Evolutionary conservation across 345 rosid genomes (phyloP), one percentile per base, ranked within the genome.

Genomic region (Brassica rapa): DNA sequence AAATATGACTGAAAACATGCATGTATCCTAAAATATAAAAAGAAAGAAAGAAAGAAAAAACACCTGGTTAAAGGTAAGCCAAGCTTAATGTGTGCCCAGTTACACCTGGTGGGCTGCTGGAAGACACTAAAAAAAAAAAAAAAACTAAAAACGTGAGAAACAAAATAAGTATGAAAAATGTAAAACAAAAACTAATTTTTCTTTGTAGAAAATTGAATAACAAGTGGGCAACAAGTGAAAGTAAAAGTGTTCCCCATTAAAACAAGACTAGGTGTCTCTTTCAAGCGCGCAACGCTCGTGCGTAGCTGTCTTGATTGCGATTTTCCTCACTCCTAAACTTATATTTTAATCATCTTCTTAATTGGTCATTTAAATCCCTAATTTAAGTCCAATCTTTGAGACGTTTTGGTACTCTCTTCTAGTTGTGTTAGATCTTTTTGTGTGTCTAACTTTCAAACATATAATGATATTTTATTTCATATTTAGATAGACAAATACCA

Each of bases 21-120:
- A 57, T n/a, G 11, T 55, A 19, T 19, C 19, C 0, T n/a, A 63
- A 30, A 62, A 78, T 62, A 9, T 41, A 51, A 51, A 16, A 1
- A 25, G 15, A 24, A 37, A 62, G 46, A 29, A 43, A 2, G 15
- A 53, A 27, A 27, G 30, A 27, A 0, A 64, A 69, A 64, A 75
- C 75, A 80, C 72, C 68, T 75, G 64, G 72, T 80, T 75, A 62
- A 80, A 56, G 72, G 25, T 63, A 37, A 74, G 75, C 73, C 61
- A 74, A 80, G 61, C 75, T 29, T 53, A 5, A 74, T 68, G 67
- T 80, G 57, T 62, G 80, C 53, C 55, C 62, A 63, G 3, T 32
- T 41, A 75, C 83, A 80, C 76, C 62, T 80, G 83, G 72, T 70
- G 24, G 76, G 72, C 76, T 75, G 69, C 76, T 75, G 66, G 59